Evolutionary conservation across 495 filamentous ascomycete genomes (phyloP).

Genomic region (Bacidia rubella): DNA sequence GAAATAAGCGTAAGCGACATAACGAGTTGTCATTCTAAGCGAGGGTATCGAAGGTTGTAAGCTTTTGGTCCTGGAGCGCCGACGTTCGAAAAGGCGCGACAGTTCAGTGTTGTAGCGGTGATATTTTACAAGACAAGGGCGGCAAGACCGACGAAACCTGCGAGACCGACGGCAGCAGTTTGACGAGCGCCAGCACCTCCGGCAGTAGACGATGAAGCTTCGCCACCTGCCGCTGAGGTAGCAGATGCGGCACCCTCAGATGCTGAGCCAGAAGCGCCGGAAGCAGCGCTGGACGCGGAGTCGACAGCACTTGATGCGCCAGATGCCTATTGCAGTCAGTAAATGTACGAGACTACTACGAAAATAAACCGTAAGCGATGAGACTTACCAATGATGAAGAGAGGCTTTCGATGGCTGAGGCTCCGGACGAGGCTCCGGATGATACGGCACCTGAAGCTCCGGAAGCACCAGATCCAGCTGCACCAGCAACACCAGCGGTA

Average conservation of each 20-base stretch:
- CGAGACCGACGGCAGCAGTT: constrained; percentile 10
- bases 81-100: neutral
- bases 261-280: constrained; percentile 11
- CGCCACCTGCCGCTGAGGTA: neutral
- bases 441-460: constrained; percentile 9
- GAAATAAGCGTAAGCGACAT: constrained; percentile 13
- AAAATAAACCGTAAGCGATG: neutral
- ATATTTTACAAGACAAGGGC: constrained; percentile 14
- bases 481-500: constrained; percentile 2
- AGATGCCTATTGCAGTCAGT: neutral
- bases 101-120: neutral
- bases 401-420: neutral
- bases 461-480: constrained; percentile 8
- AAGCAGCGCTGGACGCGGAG: constrained; percentile 10
- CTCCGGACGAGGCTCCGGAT: constrained; percentile 1
- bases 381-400: neutral
- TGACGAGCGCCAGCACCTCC: constrained; percentile 7
- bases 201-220: constrained; percentile 5
- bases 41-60: neutral
- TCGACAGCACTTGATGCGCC: constrained; percentile 7
- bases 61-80: neutral
- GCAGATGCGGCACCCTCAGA: constrained; percentile 9
- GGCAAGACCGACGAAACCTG: constrained; percentile 16
- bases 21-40: neutral
- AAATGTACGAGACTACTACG: neutral